Evolutionary conservation across 805 yeast species (phyloP).

Genomic region (Candida xyloterini): DNA sequence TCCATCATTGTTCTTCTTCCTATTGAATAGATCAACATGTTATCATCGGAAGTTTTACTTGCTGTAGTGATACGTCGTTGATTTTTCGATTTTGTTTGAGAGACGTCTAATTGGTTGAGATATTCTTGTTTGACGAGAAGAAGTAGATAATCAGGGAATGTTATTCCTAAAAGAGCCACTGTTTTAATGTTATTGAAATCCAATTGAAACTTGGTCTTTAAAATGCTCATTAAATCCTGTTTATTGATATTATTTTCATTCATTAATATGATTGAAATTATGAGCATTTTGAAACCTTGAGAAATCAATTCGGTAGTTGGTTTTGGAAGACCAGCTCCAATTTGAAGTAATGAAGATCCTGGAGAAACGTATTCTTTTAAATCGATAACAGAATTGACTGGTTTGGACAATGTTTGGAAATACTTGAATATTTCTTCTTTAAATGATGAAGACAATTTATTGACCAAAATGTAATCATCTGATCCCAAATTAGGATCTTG

Average conservation of each 20-base stretch:
- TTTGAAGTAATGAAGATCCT: slow-evolving; percentile 7
- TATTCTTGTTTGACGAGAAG: slow-evolving; percentile 29
- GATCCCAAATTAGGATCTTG: slow-evolving; percentile 4
- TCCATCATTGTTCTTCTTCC: slow-evolving; percentile 32
- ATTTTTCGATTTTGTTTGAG: slow-evolving; percentile 11
- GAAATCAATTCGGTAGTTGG: slow-evolving; percentile 23
- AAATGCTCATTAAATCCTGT: slow-evolving; percentile 24
- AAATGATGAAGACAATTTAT: slow-evolving; percentile 19
- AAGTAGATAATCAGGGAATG: slow-evolving; percentile 23
- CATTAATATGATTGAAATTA: slow-evolving; percentile 26
- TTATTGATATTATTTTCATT: slow-evolving; percentile 29
- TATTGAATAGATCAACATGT: slow-evolving; percentile 24
- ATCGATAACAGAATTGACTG: slow-evolving; percentile 14
- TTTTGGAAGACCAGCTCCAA: slow-evolving; percentile 24
- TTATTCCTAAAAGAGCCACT: slow-evolving; percentile 19
- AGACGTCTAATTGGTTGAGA: slow-evolving; percentile 22
- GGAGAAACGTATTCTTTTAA: slow-evolving; percentile 6
- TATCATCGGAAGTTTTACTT: slow-evolving; percentile 22
- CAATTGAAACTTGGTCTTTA: slow-evolving; percentile 25
- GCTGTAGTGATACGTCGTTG: slow-evolving; percentile 7
- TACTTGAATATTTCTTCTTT: slow-evolving; percentile 24
- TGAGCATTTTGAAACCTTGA: slow-evolving; percentile 28
- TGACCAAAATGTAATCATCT: slow-evolving; percentile 28
- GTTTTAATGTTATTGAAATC: slow-evolving; percentile 21
- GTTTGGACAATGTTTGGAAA: slow-evolving; percentile 8